Evolutionary conservation across 2,329 filamentous ascomycete genomes (phyloP), one percentile per base, ranked within the genome.

Genomic region (Waltergamsia citrina): DNA sequence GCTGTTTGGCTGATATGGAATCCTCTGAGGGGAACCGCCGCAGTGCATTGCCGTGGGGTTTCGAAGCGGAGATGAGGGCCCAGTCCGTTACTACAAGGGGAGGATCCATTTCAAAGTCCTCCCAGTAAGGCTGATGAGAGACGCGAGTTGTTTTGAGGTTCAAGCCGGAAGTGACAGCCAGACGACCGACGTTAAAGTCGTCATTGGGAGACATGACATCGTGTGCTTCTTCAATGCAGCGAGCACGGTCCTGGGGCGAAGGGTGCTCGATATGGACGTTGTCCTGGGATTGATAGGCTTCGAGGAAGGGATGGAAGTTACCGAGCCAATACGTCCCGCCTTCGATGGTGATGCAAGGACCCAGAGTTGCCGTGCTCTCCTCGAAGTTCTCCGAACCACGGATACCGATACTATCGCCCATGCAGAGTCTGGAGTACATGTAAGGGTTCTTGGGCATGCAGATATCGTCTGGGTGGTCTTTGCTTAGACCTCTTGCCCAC

Each of bases 331-430:
- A 65, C 34, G 38, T 54, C 1, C 47, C 54, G 5, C 54, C 59
- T 4, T 51, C 55, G 2, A 65, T 44, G 8, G 46, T 45, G 6
- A 66, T 35, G 19, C 57, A 60, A 1, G 62, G 62, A 0, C 62
- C 62, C 6, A 66, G 43, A 2, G 62, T 66, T 12, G 61, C 58
- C 0, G 60, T 63, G 23, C 47, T 52, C 23, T 62, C 57, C 2
- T 53, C 47, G 33, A 47, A 48, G 5, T 39, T 36, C 4, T 45
- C 50, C 11, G 45, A 46, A 2, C 51, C 51, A 6, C 37, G 42
- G 11, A 59, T 47, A 7, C 62, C 62, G 25, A 66, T 62, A 38
- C 60, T 64, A 32, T 66, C 62, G 3, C 62, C 62, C 61, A 66
- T 66, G 34, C 59, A 58, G 4, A 57, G 61, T n/a, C 41, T 52